A percentile compares a stretch with the other conserved stretches of the same genome.
Conservation (phyloP, 768 basidiomycete species). For the Auricularia cornea region DNA sequence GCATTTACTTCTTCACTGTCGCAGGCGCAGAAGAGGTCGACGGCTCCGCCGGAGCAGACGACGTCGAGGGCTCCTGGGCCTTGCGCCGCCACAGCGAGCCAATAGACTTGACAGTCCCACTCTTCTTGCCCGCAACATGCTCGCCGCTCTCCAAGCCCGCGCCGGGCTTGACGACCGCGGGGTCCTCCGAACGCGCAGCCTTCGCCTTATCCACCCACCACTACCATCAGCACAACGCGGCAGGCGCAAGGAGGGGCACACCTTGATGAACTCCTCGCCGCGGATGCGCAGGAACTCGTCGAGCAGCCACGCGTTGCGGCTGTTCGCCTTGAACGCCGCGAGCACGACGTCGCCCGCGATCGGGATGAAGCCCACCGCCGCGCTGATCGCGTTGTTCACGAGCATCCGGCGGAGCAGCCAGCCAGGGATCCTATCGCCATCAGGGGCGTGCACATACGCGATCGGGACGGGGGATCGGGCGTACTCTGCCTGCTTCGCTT, state of each 20-base stretch:
- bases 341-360: slow-evolving; percentile 67
- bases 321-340: slow-evolving; percentile 80
- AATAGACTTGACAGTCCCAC: not conserved
- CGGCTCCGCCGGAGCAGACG: too few species aligned
- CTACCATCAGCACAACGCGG: too few species aligned
- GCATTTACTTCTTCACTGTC: too few species aligned
- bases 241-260: slow-evolving; percentile 1
- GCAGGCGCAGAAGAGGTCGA: too few species aligned
- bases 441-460: not conserved
- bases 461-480: slow-evolving; percentile 13
- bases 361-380: slow-evolving; percentile 59
- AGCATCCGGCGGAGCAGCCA: slow-evolving; percentile 73
- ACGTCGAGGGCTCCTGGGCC: not conserved
- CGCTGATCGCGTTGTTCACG: slow-evolving; percentile 63
- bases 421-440: slow-evolving; percentile 38
- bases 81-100: not conserved
- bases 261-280: slow-evolving; percentile 61
- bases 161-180: slow-evolving; percentile 48
- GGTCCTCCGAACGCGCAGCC: slow-evolving; percentile 15
- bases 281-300: slow-evolving; percentile 78
- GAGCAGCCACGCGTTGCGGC: slow-evolving; percentile 76
- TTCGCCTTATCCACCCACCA: too few species aligned
- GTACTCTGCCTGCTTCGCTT: slow-evolving; percentile 64
- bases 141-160: slow-evolving; percentile 37
- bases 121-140: slow-evolving; percentile 17